Percentiles rank a stretch among this genome's conserved stretches.
phyloP scores from a whole-genome alignment of 1,139 yeast genomes.

The Torulaspora globosa region DNA sequence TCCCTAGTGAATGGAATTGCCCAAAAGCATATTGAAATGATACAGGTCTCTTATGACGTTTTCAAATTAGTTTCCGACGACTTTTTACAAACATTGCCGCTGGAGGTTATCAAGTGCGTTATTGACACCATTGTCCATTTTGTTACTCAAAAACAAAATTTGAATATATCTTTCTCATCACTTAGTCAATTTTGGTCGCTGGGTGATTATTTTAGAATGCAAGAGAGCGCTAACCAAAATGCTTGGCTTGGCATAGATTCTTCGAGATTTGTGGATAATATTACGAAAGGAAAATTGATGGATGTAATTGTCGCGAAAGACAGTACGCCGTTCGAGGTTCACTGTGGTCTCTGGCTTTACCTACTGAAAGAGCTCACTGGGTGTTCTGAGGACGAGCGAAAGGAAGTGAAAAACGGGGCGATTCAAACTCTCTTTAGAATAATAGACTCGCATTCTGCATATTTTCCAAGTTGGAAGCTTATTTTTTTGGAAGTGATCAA shows the following conservation, averaged over 20 bases:
- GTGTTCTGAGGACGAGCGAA: conserved; percentile 59
- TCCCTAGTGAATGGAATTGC: conserved; percentile 31
- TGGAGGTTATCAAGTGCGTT: conserved; percentile 53
- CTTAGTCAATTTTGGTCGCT: conserved; percentile 89
- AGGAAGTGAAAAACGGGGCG: conserved; percentile 85
- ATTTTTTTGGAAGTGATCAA: conserved; percentile 51
- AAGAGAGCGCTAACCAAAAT: conserved; percentile 12
- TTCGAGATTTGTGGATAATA: conserved; percentile 10
- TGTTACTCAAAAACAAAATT: conserved; percentile 62
- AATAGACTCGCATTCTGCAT: conserved; percentile 68
- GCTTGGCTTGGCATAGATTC: conserved; percentile 1
- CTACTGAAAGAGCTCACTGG: conserved; percentile 57
- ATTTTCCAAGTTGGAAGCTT: conserved; percentile 53
- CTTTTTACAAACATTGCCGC: conserved; percentile 67
- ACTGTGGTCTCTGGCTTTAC: conserved; percentile 55
- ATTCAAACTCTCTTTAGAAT: conserved; percentile 83
- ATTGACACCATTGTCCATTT: conserved; percentile 71
- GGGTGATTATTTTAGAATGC: conserved; percentile 62
- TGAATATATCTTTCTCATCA: conserved; percentile 85
- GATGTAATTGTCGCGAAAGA: conserved; percentile 18
- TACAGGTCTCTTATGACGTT: conserved; percentile 68
- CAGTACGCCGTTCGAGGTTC: conserved; percentile 16
- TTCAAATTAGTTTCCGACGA: conserved; percentile 81
- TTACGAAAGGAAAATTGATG: conserved; percentile 14
- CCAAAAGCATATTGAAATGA: conserved; percentile 45